Conservation (phyloP, 139 green algal genomes). For the Micractinium conductrix region DNA sequence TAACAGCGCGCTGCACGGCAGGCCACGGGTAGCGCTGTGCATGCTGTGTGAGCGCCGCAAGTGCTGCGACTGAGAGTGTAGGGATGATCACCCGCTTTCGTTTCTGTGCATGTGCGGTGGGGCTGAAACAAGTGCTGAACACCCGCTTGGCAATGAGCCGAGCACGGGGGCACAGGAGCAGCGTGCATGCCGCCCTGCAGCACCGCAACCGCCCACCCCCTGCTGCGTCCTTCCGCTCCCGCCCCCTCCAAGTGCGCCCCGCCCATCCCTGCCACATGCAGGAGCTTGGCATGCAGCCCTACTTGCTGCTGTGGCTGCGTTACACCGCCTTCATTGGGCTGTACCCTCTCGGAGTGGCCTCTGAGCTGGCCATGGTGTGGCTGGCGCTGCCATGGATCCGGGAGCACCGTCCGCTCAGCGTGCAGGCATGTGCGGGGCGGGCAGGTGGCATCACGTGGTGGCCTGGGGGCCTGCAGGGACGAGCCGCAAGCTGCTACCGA, state of each 20-base stretch:
- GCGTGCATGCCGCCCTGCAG: too few relatives aligned
- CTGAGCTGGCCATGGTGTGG: constrained; percentile 84
- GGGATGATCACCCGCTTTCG: too few relatives aligned
- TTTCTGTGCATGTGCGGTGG: too few relatives aligned
- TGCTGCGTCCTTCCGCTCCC: neutral
- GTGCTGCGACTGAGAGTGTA: too few relatives aligned
- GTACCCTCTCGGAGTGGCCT: constrained; percentile 89
- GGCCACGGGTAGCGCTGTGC: neutral
- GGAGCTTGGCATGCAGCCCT: constrained; percentile 63
- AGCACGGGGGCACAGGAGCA: too few relatives aligned
- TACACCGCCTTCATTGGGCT: constrained; percentile 93
- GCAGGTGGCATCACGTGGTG: neutral
- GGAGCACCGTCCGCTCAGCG: constrained; percentile 21
- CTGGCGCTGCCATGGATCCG: constrained; percentile 75
- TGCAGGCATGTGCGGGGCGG: neutral
- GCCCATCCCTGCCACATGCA: constrained; percentile 38
- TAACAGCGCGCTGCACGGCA: neutral
- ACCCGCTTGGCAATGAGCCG: too few relatives aligned
- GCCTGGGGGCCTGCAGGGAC: too few relatives aligned
- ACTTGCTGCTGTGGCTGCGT: constrained; percentile 85
- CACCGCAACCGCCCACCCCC: too few relatives aligned
- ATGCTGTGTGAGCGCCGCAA: too few relatives aligned
- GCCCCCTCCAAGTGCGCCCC: constrained; percentile 9
- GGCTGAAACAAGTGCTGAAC: too few relatives aligned
- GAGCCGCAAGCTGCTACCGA: too few relatives aligned